Percentiles rank a stretch among this genome's conserved stretches.
phyloP scores from a whole-genome alignment of 306 rosid genomes.

The Sechiopsis laciniata region DNA sequence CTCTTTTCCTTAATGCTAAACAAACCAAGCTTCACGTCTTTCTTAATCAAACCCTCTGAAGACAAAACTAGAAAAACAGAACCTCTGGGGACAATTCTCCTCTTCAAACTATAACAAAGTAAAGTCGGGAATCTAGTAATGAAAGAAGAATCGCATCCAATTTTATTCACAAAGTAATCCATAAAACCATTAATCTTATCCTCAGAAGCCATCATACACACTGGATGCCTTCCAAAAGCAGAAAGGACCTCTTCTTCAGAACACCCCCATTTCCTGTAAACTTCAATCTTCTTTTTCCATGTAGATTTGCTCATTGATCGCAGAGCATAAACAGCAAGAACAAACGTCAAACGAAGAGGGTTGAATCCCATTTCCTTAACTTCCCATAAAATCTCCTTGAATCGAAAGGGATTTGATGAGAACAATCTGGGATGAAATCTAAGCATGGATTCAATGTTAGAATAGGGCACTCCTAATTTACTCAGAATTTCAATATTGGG shows the following conservation, averaged over 20 bases:
- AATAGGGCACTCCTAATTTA: slow-evolving; percentile 17
- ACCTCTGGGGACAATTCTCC: too few species aligned
- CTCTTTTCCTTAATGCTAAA: too few species aligned
- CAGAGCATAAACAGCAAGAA: slow-evolving; percentile 28
- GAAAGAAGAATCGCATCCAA: too few species aligned
- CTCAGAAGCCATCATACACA: slow-evolving; percentile 28
- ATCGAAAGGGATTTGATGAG: not conserved
- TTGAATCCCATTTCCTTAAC: slow-evolving; percentile 40
- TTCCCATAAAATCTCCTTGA: slow-evolving; percentile 18
- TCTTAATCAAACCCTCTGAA: slow-evolving; percentile 18
- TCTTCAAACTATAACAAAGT: too few species aligned
- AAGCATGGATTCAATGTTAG: slow-evolving; percentile 22
- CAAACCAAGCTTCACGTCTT: too few species aligned
- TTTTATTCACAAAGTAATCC: not conserved
- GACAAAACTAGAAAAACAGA: too few species aligned
- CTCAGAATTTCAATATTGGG: not conserved
- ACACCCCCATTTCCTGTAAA: slow-evolving; percentile 54
- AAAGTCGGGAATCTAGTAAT: too few species aligned
- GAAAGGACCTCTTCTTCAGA: slow-evolving; percentile 29
- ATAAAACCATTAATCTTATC: slow-evolving; percentile 34
- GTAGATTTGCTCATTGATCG: slow-evolving; percentile 17
- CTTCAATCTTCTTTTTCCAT: slow-evolving; percentile 36
- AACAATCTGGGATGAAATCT: slow-evolving; percentile 16
- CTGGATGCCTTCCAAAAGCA: slow-evolving; percentile 39
- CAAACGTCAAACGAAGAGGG: slow-evolving; percentile 21